phyloP scores from a whole-genome alignment of 2,329 filamentous ascomycete genomes.

The Aspergillus persii region DNA sequence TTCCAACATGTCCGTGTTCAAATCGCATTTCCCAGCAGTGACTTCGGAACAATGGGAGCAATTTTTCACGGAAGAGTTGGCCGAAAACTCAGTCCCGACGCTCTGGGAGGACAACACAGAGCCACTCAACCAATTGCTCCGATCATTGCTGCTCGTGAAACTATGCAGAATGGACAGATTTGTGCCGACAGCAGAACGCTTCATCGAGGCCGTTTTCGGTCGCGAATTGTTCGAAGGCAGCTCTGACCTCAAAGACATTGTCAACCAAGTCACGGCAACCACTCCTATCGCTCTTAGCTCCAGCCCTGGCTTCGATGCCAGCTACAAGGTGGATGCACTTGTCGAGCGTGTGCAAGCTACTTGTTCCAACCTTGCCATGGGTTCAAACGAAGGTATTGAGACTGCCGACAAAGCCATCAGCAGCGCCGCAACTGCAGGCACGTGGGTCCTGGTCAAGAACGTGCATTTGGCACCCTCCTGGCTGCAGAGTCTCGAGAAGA shows the following conservation, averaged over 20 bases:
- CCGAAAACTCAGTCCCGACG: slow-evolving; percentile 76
- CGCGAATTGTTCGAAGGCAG: slow-evolving; percentile 75
- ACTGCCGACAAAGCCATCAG: slow-evolving; percentile 94
- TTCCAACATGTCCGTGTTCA: slow-evolving; percentile 69
- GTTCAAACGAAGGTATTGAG: slow-evolving; percentile 88
- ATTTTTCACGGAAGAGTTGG: slow-evolving; percentile 82
- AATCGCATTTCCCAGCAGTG: slow-evolving; percentile 65
- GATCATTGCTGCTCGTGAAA: slow-evolving; percentile 87
- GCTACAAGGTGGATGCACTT: slow-evolving; percentile 96
- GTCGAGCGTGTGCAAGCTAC: slow-evolving; percentile 78
- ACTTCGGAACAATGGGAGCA: slow-evolving; percentile 68
- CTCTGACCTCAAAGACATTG: slow-evolving; percentile 81
- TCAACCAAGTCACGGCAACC: slow-evolving; percentile 77
- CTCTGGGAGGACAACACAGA: slow-evolving; percentile 67
- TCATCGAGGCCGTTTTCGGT: slow-evolving; percentile 83
- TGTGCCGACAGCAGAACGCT: slow-evolving; percentile 87
- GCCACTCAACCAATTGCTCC: slow-evolving; percentile 71
- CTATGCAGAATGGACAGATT: slow-evolving; percentile 94
- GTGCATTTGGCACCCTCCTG: slow-evolving; percentile 94
- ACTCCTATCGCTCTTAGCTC: slow-evolving; percentile 90
- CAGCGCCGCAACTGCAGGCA: slow-evolving; percentile 85
- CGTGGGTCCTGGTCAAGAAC: slow-evolving; percentile 98
- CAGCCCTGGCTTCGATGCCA: slow-evolving; percentile 94
- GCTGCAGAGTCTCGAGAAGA: slow-evolving; percentile 96
- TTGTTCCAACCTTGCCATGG: slow-evolving; percentile 98